Evolutionary conservation across 495 filamentous ascomycete genomes (phyloP), one percentile per base, ranked within the genome.

Genomic region (Podospora sp.): DNA sequence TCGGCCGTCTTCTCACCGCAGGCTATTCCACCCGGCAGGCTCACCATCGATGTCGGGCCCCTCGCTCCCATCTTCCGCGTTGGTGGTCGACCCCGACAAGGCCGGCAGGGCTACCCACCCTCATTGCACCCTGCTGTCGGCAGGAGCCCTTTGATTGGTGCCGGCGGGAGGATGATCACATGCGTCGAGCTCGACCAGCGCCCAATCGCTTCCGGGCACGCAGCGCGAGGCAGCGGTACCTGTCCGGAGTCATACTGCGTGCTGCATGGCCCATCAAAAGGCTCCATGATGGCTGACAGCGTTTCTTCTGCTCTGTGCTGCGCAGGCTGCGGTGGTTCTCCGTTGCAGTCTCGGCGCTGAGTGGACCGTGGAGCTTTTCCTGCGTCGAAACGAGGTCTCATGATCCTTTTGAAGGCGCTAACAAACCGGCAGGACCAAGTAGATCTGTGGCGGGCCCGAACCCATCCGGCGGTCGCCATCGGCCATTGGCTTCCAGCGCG

Each of bases 331-430:
- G 36, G 36, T 62, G 29, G 40, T 46, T 56, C 36, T 56, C 67
- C 62, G 49, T 62, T 69, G 60, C 65, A 63, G 59, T 55, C 40
- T 46, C 46, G 70, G 69, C 62, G 61, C 65, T 53, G n/a, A 71
- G 69, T 65, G 67, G 58, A 69, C 52, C 65, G 61, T 75, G 69
- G 72, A 71, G 68, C 69, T 52, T 63, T 66, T 70, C 64, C 61
- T 65, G 66, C 50, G 52, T 69, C 60, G 33, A 68, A 69, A 72
- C 53, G 68, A 75, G 72, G 75, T 76, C 75, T 51, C 69, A 72
- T 71, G 75, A 76, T 71, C 71, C 53, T 36, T 62, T 64, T 57
- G 55, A 27, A 63, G 66, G 56, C 71, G 71, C 75, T 75, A 75
- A 68, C 60, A 62, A 58, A 57, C 60, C 52, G 6, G 62, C 33